Evolutionary conservation across 2,329 filamentous ascomycete species (phyloP).

Genomic region (Arthrobotrys pseudoclavata): DNA sequence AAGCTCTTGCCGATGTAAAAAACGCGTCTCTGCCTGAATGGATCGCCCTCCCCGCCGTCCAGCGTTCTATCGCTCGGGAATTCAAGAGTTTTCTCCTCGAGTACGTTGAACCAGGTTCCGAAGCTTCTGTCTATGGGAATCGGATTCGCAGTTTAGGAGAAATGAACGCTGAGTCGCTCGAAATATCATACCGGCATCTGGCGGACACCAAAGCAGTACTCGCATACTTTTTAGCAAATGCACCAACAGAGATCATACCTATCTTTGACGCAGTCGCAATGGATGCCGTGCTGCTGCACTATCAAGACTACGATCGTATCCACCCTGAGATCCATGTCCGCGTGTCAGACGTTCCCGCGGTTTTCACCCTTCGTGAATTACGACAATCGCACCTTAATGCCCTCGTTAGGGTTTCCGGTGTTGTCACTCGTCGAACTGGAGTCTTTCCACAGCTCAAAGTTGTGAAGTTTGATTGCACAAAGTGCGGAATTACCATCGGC

Average conservation of each 20-base stretch:
- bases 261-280: constrained; percentile 97
- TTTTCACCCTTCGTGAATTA: constrained; percentile 93
- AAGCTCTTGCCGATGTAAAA: constrained; percentile 92
- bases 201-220: constrained; percentile 91
- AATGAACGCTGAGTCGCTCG: constrained; percentile 93
- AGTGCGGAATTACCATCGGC: constrained; percentile 90
- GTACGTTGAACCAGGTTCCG: constrained; percentile 88
- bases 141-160: constrained; percentile 96
- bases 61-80: constrained; percentile 92
- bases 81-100: constrained; percentile 98
- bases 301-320: constrained; percentile 97
- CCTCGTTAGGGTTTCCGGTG: constrained; percentile 90
- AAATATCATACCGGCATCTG: constrained; percentile 95
- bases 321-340: constrained; percentile 98
- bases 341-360: constrained; percentile 92
- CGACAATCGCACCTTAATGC: constrained; percentile 97
- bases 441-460: constrained; percentile 99
- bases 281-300: constrained; percentile 94
- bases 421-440: constrained; percentile 92
- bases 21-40: constrained; percentile 93
- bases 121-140: constrained; percentile 88
- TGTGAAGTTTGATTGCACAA: constrained; percentile 96
- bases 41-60: constrained; percentile 90
- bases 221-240: constrained; percentile 95
- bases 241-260: constrained; percentile 92